These are phyloP conservation scores for Daedaleopsis sinensis DNA, from an alignment of 768 basidiomycete genomes.

Conservation along the genomic window DNA sequence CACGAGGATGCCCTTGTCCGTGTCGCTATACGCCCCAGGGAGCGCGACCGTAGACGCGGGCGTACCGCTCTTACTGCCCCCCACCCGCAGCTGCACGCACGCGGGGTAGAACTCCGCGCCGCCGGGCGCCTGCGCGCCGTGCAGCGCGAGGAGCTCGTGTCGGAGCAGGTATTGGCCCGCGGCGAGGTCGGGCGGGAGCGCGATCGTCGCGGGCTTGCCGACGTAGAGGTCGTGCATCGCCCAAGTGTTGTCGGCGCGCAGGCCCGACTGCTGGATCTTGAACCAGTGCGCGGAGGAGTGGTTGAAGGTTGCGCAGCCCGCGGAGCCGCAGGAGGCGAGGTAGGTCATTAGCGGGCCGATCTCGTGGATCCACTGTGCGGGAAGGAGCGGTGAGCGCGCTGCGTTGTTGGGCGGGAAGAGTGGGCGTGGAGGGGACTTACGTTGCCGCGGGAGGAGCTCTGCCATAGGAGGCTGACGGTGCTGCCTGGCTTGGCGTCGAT, in stretches of 20 bases:
- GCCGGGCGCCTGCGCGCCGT: slow-evolving; percentile 33
- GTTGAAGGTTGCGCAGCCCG: slow-evolving; percentile 64
- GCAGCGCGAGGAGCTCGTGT: slow-evolving; percentile 52
- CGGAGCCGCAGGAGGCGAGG: slow-evolving; percentile 61
- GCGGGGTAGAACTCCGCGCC: slow-evolving; percentile 80
- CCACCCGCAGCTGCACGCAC: slow-evolving; percentile 57
- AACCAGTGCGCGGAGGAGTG: slow-evolving; percentile 68
- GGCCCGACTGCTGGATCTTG: slow-evolving; percentile 48
- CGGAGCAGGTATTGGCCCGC: slow-evolving; percentile 76
- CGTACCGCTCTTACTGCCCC: slow-evolving; percentile 54
- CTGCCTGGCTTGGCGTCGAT: slow-evolving; percentile 64
- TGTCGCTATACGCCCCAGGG: slow-evolving; percentile 74
- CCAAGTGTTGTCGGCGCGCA: slow-evolving; percentile 31
- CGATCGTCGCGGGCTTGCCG: slow-evolving; percentile 30
- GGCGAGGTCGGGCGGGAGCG: slow-evolving; percentile 47
- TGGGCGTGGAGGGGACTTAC: background rate
- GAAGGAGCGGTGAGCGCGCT: too few relatives aligned
- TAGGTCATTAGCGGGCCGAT: slow-evolving; percentile 78
- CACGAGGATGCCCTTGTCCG: slow-evolving; percentile 69
- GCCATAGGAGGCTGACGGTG: slow-evolving; percentile 55
- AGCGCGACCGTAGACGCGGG: slow-evolving; percentile 57
- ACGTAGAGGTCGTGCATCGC: slow-evolving; percentile 33
- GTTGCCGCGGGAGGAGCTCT: slow-evolving; percentile 40
- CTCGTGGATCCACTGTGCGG: slow-evolving; percentile 55
- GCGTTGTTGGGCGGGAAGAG: slow-evolving; percentile 34